These are phyloP conservation scores for Aspergillus unguis DNA, from an alignment of 2,329 filamentous ascomycete species.

Conservation along the genomic window DNA sequence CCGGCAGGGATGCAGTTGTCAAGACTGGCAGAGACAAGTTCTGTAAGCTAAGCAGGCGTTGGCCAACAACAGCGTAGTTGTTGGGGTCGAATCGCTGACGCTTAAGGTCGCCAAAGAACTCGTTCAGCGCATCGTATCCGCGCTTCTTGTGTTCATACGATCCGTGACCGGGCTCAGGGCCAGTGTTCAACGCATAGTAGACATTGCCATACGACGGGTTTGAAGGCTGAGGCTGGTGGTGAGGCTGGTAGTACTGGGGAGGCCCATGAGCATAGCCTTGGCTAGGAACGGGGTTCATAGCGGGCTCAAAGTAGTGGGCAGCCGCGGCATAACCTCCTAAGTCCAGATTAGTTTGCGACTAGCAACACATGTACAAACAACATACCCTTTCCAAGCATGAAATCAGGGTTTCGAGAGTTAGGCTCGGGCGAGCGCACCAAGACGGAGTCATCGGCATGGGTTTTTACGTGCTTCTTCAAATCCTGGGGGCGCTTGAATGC, in stretches of 20 bases:
- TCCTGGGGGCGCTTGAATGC: slow-evolving; percentile 99
- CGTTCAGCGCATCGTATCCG: slow-evolving; percentile 81
- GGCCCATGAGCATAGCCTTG: slow-evolving; percentile 42
- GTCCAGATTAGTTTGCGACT: slow-evolving; percentile 7
- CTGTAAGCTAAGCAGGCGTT: slow-evolving; percentile 79
- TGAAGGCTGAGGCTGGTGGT: slow-evolving; percentile 52
- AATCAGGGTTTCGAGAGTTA: slow-evolving; percentile 45
- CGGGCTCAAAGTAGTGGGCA: slow-evolving; percentile 56
- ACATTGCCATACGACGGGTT: slow-evolving; percentile 65
- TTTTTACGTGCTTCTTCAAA: slow-evolving; percentile 99
- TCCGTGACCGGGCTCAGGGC: slow-evolving; percentile 62
- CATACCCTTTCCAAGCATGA: slow-evolving; percentile 42
- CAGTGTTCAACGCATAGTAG: slow-evolving; percentile 70
- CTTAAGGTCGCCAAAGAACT: slow-evolving; percentile 92
- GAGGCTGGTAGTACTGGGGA: slow-evolving; percentile 53
- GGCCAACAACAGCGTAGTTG: slow-evolving; percentile 88
- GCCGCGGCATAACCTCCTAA: slow-evolving; percentile 31
- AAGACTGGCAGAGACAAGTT: slow-evolving; percentile 62
- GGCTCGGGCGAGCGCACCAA: slow-evolving; percentile 63
- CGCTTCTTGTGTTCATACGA: slow-evolving; percentile 74
- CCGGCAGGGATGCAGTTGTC: slow-evolving; percentile 54
- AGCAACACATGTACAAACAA: background rate
- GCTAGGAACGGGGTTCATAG: slow-evolving; percentile 48
- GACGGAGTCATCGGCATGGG: slow-evolving; percentile 92
- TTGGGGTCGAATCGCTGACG: slow-evolving; percentile 82